phyloP scores from a whole-genome alignment of 805 yeast genomes.

The Myxozyma neglecta region DNA sequence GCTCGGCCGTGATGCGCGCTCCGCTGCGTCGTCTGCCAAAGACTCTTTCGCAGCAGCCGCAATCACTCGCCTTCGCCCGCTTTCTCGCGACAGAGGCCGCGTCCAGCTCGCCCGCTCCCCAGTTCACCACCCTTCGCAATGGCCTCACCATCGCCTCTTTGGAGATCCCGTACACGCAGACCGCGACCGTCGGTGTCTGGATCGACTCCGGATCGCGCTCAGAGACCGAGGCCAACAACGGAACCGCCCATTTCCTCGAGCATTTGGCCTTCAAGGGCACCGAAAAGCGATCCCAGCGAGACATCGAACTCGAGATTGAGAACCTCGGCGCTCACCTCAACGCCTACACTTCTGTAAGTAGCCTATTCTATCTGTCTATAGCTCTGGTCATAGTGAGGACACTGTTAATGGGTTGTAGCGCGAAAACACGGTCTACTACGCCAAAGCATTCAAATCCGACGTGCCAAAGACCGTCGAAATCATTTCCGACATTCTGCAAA shows the following conservation, averaged over 20 bases:
- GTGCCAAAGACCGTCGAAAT: constrained; percentile 85
- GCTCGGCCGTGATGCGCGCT: constrained; percentile 3
- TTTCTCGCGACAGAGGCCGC: constrained; percentile 32
- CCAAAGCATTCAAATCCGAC: constrained; percentile 78
- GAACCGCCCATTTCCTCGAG: constrained; percentile 96
- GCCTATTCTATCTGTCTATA: no score
- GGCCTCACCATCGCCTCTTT: constrained; percentile 90
- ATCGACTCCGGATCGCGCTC: constrained; percentile 98
- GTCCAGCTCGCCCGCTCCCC: constrained; percentile 49
- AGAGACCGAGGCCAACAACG: constrained; percentile 77
- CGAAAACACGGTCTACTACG: constrained; percentile 95
- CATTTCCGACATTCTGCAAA: constrained; percentile 82
- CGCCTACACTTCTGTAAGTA: constrained; percentile 93
- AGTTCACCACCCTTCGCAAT: constrained; percentile 76
- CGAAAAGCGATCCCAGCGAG: constrained; percentile 69
- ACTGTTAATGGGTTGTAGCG: no score
- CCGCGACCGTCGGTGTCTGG: constrained; percentile 98
- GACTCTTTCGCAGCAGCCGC: no score
- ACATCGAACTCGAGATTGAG: constrained; percentile 89
- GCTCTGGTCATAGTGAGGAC: no score
- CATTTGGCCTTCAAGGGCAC: constrained; percentile 98
- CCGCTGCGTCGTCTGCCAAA: constrained; percentile 18
- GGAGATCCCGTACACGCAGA: constrained; percentile 76
- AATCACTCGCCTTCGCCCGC: constrained; percentile 15
- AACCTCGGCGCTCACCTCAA: constrained; percentile 95